Evolutionary conservation across 129 eudicot genomes (phyloP).

Genomic region (Mikania micrantha): DNA sequence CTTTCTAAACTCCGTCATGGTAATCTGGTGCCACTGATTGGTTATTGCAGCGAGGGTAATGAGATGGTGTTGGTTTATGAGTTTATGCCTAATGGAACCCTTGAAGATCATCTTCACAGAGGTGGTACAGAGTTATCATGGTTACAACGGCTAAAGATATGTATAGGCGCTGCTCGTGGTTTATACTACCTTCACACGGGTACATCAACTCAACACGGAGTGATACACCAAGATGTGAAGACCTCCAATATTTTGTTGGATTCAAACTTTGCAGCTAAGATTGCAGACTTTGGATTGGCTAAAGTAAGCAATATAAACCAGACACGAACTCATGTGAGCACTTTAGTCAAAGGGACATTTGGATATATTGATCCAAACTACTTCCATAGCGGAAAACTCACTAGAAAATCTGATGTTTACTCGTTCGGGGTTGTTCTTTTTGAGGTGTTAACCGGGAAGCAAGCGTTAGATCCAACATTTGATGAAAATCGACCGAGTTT

Average conservation of each 20-base stretch:
- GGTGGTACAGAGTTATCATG: too few relatives aligned
- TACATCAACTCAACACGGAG: conserved; percentile 20
- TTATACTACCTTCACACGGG: conserved; percentile 49
- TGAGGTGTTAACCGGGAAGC: too few relatives aligned
- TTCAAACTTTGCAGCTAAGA: conserved; percentile 27
- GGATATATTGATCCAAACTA: too few relatives aligned
- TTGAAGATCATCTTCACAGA: too few relatives aligned
- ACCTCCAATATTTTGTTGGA: conserved; percentile 42
- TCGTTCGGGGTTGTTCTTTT: conserved; percentile 27
- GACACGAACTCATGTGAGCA: conserved; percentile 22
- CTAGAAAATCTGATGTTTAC: conserved; percentile 28
- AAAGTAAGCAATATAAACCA: conserved; percentile 18
- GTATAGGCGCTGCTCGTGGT: conserved; percentile 51
- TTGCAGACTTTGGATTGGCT: conserved; percentile 49
- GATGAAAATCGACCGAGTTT: conserved; percentile 29
- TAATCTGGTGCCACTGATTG: too few relatives aligned
- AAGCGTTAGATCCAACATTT: too few relatives aligned
- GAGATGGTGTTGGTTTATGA: too few relatives aligned
- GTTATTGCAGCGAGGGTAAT: too few relatives aligned
- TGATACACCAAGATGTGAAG: conserved; percentile 52
- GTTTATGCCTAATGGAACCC: too few relatives aligned
- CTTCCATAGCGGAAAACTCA: conserved; percentile 10
- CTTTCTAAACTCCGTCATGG: too few relatives aligned
- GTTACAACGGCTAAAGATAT: too few relatives aligned
- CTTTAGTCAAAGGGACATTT: conserved; percentile 40